A percentile compares a stretch with the other conserved stretches of the same genome.
phyloP scores from a whole-genome alignment of 2,329 filamentous ascomycete genomes.

The Dothiorella sarmentorum region DNA sequence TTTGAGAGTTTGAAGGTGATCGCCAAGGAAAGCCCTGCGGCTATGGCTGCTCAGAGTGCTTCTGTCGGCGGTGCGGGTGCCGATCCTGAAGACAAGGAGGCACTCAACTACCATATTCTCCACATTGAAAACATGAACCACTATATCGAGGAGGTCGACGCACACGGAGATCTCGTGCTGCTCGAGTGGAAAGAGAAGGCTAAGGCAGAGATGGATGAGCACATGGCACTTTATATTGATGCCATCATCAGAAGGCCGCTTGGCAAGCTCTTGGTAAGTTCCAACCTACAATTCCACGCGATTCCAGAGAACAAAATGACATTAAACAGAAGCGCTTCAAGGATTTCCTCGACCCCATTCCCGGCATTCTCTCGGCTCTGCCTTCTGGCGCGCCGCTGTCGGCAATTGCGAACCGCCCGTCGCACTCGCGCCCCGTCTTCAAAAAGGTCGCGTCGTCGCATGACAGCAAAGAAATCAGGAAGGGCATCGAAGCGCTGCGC shows the following conservation, averaged over 20 bases:
- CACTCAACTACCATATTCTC: slow-evolving; percentile 93
- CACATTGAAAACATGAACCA: slow-evolving; percentile 99
- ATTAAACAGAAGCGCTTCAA: slow-evolving; percentile 25
- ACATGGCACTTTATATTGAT: slow-evolving; percentile 81
- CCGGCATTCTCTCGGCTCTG: slow-evolving; percentile 62
- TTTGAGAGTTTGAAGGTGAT: slow-evolving; percentile 96
- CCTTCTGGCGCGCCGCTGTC: slow-evolving; percentile 42
- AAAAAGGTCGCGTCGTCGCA: slow-evolving; percentile 81
- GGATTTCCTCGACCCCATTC: slow-evolving; percentile 87
- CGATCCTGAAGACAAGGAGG: slow-evolving; percentile 88
- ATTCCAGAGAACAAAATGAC: not conserved
- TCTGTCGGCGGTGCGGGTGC: slow-evolving; percentile 24
- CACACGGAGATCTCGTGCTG: slow-evolving; percentile 69
- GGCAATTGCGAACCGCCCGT: slow-evolving; percentile 73
- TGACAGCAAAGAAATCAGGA: slow-evolving; percentile 79
- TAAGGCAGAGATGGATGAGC: slow-evolving; percentile 73
- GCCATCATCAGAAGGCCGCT: slow-evolving; percentile 85
- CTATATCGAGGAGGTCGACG: slow-evolving; percentile 86
- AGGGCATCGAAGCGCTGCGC: slow-evolving; percentile 83
- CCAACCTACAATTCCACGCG: not conserved
- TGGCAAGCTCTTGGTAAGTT: slow-evolving; percentile 69
- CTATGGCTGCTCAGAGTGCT: slow-evolving; percentile 51
- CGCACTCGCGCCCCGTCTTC: slow-evolving; percentile 76
- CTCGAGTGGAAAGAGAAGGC: slow-evolving; percentile 81
- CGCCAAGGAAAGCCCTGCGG: slow-evolving; percentile 63